phyloP scores from a whole-genome alignment of 176 grass and related monocot species.

The Aegilops longissima region DNA sequence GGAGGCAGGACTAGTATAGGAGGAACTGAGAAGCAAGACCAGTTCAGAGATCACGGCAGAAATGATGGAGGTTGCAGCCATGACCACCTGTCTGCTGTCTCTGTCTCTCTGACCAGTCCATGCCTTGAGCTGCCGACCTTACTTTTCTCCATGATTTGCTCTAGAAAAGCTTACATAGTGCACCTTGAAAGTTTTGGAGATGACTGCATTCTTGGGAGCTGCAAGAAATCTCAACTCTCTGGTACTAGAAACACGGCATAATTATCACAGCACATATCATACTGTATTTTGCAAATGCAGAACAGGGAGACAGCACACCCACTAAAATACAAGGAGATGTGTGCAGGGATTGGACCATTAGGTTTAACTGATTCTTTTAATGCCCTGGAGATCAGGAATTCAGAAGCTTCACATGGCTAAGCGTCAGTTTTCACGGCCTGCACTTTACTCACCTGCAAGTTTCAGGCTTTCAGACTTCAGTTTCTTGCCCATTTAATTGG shows the following conservation, averaged over 20 bases:
- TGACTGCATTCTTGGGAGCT: background rate
- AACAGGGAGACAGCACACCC: constrained; percentile 3
- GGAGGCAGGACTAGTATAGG: background rate
- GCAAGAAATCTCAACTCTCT: background rate
- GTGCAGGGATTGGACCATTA: constrained; percentile 12
- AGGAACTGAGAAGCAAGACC: background rate
- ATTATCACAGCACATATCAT: background rate
- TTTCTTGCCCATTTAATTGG: constrained; percentile 37
- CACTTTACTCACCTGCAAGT: constrained; percentile 11
- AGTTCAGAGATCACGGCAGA: constrained; percentile 30
- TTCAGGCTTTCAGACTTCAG: constrained; percentile 23
- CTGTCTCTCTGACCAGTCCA: background rate
- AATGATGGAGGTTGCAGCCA: constrained; percentile 1
- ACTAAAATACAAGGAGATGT: constrained; percentile 45
- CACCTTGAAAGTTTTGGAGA: background rate
- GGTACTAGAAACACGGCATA: background rate
- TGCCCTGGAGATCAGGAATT: background rate
- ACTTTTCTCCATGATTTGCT: constrained; percentile 40
- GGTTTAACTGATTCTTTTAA: background rate
- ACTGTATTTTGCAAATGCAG: background rate
- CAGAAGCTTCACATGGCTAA: constrained; percentile 19
- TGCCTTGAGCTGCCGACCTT: constrained; percentile 12
- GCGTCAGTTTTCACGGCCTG: background rate
- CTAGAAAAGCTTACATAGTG: background rate
- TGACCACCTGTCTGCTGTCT: background rate